Base-by-base conservation (phyloP, 371 early-diverging fungal species). In the Mycotypha africana region DNA sequence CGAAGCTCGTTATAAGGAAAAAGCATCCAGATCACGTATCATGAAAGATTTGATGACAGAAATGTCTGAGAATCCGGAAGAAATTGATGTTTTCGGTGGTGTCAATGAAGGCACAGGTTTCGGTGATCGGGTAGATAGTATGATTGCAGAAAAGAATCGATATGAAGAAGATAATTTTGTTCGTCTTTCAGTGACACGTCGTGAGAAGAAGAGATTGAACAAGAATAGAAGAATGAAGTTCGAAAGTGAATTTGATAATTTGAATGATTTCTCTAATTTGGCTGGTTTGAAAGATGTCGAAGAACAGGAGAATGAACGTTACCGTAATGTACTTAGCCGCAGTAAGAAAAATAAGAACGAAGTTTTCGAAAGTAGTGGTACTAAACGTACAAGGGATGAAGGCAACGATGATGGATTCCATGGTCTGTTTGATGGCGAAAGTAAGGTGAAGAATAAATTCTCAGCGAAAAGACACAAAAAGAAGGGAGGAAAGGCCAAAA, bases 121-220 rank as follows among this genome's bases (percentile, higher is more conserved):
- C 30, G 70, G 72, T 47, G 78, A 78, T 34, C 65, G 70, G 7
- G 58, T 79, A 35, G 78, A 82, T 56, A 66, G 57, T 39, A 46
- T 71, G 37, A 64, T 83, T 51, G 65, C 62, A 14, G 90, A 92
- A 56, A 81, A 89, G 42, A 68, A 75, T 32, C 60, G 70, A 20
- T 93, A 87, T 53, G 97, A 97, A 70, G 94, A 95, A 65, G 88
- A 89, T 24, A 92, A 93, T 61, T 94, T 92, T 59, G 80, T 85
- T 35, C 85, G 97, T 49, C 60, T 93, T 25, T 68, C 74, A 37
- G 47, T 86, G 22, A 85, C 85, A 33, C 82, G 84, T 56, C 86
- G 88, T 62, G 91, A 93, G 45, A 78, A 84, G 66, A 72, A 76
- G 53, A 69, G 78, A 43, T 38, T 89, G 45, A 65, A 82, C 33